Percentiles rank a stretch among this genome's conserved stretches.
These are phyloP conservation scores for Agrocybe praecox DNA, from an alignment of 768 basidiomycete species.

Conservation along the genomic window DNA sequence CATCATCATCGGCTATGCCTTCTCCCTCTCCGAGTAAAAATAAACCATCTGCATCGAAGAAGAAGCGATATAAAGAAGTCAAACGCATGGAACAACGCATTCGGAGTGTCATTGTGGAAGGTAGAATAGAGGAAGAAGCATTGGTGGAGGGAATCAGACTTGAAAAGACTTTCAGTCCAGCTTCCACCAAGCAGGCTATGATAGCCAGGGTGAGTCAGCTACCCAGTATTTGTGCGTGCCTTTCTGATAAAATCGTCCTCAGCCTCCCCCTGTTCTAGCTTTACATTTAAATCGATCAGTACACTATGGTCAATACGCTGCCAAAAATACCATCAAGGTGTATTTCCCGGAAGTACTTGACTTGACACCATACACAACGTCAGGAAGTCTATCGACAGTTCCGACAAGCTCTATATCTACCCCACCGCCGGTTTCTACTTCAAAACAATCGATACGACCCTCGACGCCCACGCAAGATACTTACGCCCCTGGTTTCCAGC, in stretches of 20 bases:
- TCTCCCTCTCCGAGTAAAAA: slow-evolving; percentile 23
- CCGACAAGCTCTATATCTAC: slow-evolving; percentile 75
- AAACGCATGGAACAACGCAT: slow-evolving; percentile 65
- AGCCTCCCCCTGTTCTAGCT: slow-evolving; percentile 86
- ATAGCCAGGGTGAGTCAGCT: slow-evolving; percentile 71
- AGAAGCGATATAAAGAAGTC: slow-evolving; percentile 74
- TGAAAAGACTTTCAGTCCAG: slow-evolving; percentile 73
- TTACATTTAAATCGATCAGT: slow-evolving; percentile 93
- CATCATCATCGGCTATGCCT: slow-evolving; percentile 18
- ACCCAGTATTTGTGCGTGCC: background rate
- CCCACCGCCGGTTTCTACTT: slow-evolving; percentile 46
- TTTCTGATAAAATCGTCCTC: background rate
- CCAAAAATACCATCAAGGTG: slow-evolving; percentile 85
- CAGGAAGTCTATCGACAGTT: slow-evolving; percentile 70
- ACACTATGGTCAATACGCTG: slow-evolving; percentile 71
- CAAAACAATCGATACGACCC: background rate
- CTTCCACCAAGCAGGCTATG: slow-evolving; percentile 91
- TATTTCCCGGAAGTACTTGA: slow-evolving; percentile 88
- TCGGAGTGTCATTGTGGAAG: slow-evolving; percentile 65
- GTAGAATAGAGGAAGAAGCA: slow-evolving; percentile 77
- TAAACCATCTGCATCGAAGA: slow-evolving; percentile 68
- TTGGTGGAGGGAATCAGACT: slow-evolving; percentile 72
- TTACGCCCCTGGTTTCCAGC: slow-evolving; percentile 40
- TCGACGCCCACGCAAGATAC: slow-evolving; percentile 45
- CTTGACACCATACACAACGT: slow-evolving; percentile 85